phyloP scores from a whole-genome alignment of 2,329 filamentous ascomycete genomes.

The Colletotrichum ledebouriae region DNA sequence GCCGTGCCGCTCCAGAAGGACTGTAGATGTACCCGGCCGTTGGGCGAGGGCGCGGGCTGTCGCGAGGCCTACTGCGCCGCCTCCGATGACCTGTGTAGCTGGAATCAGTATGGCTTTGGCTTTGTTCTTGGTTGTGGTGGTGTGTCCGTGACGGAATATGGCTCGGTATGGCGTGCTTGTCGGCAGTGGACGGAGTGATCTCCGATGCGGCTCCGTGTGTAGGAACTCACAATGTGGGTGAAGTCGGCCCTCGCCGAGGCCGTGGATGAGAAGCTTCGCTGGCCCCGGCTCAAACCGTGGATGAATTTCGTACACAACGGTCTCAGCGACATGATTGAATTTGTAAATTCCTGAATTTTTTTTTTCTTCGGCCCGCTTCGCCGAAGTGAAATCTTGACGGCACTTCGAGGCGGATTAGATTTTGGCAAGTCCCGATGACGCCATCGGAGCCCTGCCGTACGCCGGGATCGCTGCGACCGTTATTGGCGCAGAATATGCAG shows the following conservation, averaged over 20 bases:
- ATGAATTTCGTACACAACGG: constrained; percentile 5
- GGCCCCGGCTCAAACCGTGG: constrained; percentile 6
- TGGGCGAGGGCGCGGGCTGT: constrained; percentile 81
- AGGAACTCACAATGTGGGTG: constrained; percentile 58
- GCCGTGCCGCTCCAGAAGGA: constrained; percentile 85
- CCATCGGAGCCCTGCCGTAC: constrained; percentile 12
- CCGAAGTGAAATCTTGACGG: neutral
- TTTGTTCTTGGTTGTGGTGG: neutral
- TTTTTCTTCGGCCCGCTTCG: neutral
- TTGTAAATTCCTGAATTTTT: neutral
- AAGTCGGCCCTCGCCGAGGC: constrained; percentile 55
- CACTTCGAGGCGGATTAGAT: neutral
- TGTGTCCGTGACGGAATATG: neutral
- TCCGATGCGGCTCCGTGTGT: constrained; percentile 16
- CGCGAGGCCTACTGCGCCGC: constrained; percentile 81
- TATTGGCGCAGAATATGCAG: neutral
- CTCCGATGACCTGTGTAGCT: constrained; percentile 64
- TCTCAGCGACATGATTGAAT: constrained; percentile 20
- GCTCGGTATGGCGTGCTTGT: constrained; percentile 3
- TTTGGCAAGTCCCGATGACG: constrained; percentile 34
- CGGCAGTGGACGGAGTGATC: constrained; percentile 10
- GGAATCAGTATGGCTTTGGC: neutral
- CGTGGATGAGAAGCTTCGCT: constrained; percentile 53
- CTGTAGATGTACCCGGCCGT: constrained; percentile 71
- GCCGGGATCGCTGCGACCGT: constrained; percentile 1